Percentiles rank a stretch among this genome's conserved stretches.
Evolutionary conservation across 345 rosid genomes (phyloP).

Genomic region (Hibiscus mutabilis): DNA sequence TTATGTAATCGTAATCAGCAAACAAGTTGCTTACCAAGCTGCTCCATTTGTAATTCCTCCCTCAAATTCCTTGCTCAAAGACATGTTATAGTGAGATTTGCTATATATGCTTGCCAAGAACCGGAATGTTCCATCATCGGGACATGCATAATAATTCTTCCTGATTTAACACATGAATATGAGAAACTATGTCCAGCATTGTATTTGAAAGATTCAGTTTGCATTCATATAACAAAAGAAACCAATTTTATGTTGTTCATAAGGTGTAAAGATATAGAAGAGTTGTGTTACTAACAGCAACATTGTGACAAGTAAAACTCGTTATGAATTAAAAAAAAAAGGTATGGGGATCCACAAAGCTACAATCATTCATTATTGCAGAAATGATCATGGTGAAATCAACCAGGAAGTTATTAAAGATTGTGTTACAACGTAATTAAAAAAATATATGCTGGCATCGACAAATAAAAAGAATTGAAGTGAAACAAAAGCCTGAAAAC

Average conservation of each 20-base stretch:
- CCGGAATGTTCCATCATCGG: constrained; percentile 83
- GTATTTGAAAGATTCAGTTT: constrained; percentile 1
- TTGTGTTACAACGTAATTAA: neutral
- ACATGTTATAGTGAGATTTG: constrained; percentile 84
- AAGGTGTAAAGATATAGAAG: neutral
- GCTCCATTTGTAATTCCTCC: constrained; percentile 98
- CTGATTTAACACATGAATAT: constrained; percentile 34
- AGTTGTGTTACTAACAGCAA: neutral
- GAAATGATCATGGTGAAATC: constrained; percentile 7
- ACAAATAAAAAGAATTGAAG: neutral
- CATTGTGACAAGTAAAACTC: neutral
- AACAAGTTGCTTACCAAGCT: constrained; percentile 44
- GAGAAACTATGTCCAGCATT: constrained; percentile 4
- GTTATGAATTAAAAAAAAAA: constrained; percentile 1
- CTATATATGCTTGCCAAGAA: constrained; percentile 77
- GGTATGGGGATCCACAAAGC: neutral
- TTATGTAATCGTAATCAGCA: constrained; percentile 1
- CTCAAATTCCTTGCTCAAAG: constrained; percentile 74
- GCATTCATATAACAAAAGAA: neutral
- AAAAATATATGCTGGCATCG: neutral
- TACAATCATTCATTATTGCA: neutral
- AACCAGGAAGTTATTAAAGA: constrained; percentile 1
- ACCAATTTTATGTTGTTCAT: neutral
- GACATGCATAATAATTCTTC: constrained; percentile 72
- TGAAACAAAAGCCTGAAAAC: neutral